Evolutionary conservation across 2,329 filamentous ascomycete species (phyloP), one percentile per base, ranked within the genome.

Genomic region (Sporothrix mexicana): DNA sequence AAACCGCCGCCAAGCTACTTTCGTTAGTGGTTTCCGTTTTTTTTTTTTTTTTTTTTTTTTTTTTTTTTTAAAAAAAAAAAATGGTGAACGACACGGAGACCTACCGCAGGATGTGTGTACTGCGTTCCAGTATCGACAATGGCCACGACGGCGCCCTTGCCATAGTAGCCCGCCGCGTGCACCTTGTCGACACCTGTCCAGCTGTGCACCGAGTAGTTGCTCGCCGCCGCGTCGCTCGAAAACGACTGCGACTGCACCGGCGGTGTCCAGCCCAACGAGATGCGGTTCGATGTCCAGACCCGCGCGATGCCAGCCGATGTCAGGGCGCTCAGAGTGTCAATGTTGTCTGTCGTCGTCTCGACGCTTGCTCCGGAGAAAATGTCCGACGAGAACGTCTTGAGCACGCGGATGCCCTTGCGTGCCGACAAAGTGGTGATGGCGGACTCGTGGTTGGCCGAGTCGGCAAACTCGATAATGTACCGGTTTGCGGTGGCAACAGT

Each of bases 211-310:
- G 77, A 77, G 49, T 76, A 77, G 36, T 76, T 76, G 3, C 69
- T 36, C 0, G 72, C 73, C 0, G 74, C 68, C 0, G 76, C 77
- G 7, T 77, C 76, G 17, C 75, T 73, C 15, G 74, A 62, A 36
- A 72, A 70, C 67, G 64, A 77, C 77, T 3, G 74, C 67, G 7
- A 73, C 66, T 5, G 72, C 25, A 6, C 53, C 49, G 30, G 30
- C 3, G 30, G 30, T 5, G 13, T 72, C 17, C 10, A 77, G 75
- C 15, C 73, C 67, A 79, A 71, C 36, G 72, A 69, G 57, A 78
- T 76, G 17, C 72, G 73, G 15, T 74, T 76, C 0, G 77, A 75
- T 5, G 75, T 74, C 78, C 78, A 79, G 2, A 77, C 78, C 25
- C 74, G 71, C 3, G 76, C 62, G 6, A 78, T 73, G 30, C 72